Evolutionary conservation across 495 filamentous ascomycete genomes (phyloP).

Genomic region (Aspergillus sclerotioniger): DNA sequence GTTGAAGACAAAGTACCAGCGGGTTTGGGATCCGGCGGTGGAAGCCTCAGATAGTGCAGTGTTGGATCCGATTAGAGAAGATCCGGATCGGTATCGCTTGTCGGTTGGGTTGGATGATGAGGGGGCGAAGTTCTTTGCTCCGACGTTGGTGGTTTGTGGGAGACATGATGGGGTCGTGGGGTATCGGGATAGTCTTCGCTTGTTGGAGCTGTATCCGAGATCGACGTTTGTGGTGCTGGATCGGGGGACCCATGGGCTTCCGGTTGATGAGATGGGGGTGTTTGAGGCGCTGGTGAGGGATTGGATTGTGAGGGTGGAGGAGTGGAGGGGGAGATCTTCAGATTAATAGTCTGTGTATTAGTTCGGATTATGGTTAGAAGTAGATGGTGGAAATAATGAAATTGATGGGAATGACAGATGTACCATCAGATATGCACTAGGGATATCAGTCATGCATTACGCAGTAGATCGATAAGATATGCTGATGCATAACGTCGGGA

Average conservation of each 20-base stretch:
- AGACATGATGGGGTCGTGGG: conserved; percentile 29
- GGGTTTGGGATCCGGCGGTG: conserved; percentile 19
- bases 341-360: too few relatives aligned
- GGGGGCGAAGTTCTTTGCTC: conserved; percentile 27
- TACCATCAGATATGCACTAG: too few relatives aligned
- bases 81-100: conserved; percentile 28
- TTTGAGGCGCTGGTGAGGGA: conserved; percentile 34
- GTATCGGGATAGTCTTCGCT: conserved; percentile 32
- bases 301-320: conserved; percentile 26
- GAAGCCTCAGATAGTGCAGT: conserved; percentile 23
- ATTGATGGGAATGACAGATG: too few relatives aligned
- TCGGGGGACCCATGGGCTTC: conserved; percentile 32
- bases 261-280: conserved; percentile 30
- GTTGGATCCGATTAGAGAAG: conserved; percentile 29
- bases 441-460: too few relatives aligned
- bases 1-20: conserved; percentile 28
- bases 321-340: conserved; percentile 27
- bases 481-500: too few relatives aligned
- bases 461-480: too few relatives aligned
- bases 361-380: too few relatives aligned
- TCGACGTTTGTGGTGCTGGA: conserved; percentile 32
- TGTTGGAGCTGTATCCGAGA: conserved; percentile 33
- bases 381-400: too few relatives aligned
- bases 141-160: conserved; percentile 31
- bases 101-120: conserved; percentile 22